These are phyloP conservation scores for Chrysanthemum lavandulifolium DNA, from an alignment of 129 eudicot species.

Conservation along the genomic window DNA sequence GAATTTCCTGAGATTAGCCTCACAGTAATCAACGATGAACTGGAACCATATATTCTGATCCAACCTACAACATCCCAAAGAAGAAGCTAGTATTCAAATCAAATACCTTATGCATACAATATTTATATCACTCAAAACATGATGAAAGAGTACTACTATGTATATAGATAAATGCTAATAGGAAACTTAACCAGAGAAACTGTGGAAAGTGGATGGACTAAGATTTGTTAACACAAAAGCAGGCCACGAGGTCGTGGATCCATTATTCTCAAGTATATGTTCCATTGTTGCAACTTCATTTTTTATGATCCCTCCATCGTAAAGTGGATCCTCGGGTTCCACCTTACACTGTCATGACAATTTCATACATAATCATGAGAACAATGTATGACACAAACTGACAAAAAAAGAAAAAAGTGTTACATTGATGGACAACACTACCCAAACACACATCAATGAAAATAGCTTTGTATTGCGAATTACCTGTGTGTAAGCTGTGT, in stretches of 20 bases:
- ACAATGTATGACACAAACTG: too few species aligned
- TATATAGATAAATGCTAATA: background rate
- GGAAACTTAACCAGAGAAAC: constrained; percentile 58
- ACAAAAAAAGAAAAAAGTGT: too few species aligned
- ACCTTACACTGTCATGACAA: constrained; percentile 46
- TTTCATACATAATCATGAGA: background rate
- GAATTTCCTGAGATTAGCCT: constrained; percentile 41
- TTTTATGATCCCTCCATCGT: constrained; percentile 67
- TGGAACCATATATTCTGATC: constrained; percentile 57
- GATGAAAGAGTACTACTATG: too few species aligned
- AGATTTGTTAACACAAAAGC: constrained; percentile 58
- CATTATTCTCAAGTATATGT: constrained; percentile 9
- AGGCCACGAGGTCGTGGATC: constrained; percentile 38
- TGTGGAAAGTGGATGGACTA: constrained; percentile 40
- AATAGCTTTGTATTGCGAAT: too few species aligned
- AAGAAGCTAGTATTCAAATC: background rate
- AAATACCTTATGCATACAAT: too few species aligned
- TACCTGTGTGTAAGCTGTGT: constrained; percentile 75
- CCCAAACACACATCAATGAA: too few species aligned
- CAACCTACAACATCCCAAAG: constrained; percentile 47
- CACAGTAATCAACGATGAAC: constrained; percentile 50
- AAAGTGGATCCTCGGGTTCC: constrained; percentile 70
- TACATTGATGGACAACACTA: background rate
- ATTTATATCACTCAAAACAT: too few species aligned
- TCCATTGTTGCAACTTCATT: constrained; percentile 28